phyloP scores from a whole-genome alignment of 2,329 filamentous ascomycete species.

The Escovopsis sp. region DNA sequence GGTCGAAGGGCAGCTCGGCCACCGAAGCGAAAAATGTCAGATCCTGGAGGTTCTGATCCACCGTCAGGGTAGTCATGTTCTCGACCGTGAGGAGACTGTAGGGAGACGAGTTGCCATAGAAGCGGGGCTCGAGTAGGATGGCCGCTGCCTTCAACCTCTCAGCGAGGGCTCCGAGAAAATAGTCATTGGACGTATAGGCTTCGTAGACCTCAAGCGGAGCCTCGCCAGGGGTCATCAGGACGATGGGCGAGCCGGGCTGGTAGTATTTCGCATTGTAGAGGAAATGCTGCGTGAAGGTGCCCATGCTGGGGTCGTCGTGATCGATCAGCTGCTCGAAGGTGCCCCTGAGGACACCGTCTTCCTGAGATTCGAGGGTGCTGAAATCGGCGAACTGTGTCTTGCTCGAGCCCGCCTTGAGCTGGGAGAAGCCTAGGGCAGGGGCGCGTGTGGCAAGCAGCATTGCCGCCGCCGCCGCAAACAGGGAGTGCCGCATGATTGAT shows the following conservation, averaged over 20 bases:
- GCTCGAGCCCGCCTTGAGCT: background rate
- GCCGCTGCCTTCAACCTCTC: constrained; percentile 54
- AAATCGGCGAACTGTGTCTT: background rate
- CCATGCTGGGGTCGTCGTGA: constrained; percentile 38
- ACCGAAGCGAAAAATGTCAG: constrained; percentile 61
- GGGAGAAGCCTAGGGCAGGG: background rate
- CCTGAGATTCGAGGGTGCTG: background rate
- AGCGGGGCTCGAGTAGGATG: constrained; percentile 68
- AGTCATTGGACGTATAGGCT: constrained; percentile 54
- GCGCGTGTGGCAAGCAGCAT: constrained; percentile 3
- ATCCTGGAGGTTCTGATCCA: constrained; percentile 63
- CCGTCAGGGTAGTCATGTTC: constrained; percentile 60
- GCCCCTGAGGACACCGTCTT: constrained; percentile 2
- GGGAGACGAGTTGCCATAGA: constrained; percentile 63
- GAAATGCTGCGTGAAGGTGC: constrained; percentile 55
- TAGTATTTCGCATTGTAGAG: constrained; percentile 68
- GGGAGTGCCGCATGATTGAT: constrained; percentile 1
- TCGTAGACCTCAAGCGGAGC: constrained; percentile 41
- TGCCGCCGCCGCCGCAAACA: background rate
- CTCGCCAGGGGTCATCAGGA: constrained; percentile 54
- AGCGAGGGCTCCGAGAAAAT: constrained; percentile 49
- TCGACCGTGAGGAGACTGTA: constrained; percentile 45
- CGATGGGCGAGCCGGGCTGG: constrained; percentile 61
- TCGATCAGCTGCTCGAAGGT: constrained; percentile 42
- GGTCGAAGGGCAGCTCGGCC: constrained; percentile 51